phyloP scores from a whole-genome alignment of 2,329 filamentous ascomycete species.

The Paraphaeosphaeria minitans region DNA sequence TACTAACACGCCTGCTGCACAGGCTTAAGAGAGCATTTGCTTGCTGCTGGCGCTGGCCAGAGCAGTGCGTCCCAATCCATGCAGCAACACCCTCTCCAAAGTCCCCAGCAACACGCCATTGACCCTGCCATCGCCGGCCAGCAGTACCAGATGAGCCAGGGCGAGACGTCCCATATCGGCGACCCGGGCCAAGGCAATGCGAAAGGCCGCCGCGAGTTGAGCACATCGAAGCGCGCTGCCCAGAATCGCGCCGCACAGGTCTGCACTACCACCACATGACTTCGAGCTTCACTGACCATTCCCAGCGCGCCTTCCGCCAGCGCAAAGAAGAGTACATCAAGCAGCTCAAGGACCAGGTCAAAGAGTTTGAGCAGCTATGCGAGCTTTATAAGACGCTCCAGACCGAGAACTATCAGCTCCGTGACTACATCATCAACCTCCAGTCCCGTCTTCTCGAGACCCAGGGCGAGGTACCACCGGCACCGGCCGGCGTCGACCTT shows the following conservation, averaged over 20 bases:
- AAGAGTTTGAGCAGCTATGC: conserved; percentile 77
- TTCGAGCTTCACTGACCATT: conserved; percentile 24
- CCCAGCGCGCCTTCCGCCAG: conserved; percentile 90
- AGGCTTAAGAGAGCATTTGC: conserved; percentile 68
- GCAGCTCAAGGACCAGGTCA: conserved; percentile 92
- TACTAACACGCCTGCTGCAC: conserved; percentile 38
- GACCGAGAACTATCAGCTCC: conserved; percentile 84
- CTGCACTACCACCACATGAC: conserved; percentile 24
- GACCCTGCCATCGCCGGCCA: conserved; percentile 62
- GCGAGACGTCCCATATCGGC: conserved; percentile 51
- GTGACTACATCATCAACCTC: conserved; percentile 90
- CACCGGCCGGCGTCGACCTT: conserved; percentile 80
- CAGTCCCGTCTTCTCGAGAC: conserved; percentile 85
- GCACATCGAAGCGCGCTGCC: conserved; percentile 92
- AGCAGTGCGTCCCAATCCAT: conserved; percentile 36
- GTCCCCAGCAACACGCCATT: conserved; percentile 58
- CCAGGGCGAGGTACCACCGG: conserved; percentile 81
- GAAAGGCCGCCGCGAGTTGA: conserved; percentile 85
- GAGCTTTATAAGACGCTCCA: conserved; percentile 80
- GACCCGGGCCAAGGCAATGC: conserved; percentile 41
- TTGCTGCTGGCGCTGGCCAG: conserved; percentile 58
- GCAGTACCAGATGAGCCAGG: conserved; percentile 55
- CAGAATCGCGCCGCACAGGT: conserved; percentile 98
- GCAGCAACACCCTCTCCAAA: conserved; percentile 44
- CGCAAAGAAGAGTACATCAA: conserved; percentile 98